Base-by-base conservation (phyloP, 1,284 basidiomycete species). In the Heterobasidion occidentale region DNA sequence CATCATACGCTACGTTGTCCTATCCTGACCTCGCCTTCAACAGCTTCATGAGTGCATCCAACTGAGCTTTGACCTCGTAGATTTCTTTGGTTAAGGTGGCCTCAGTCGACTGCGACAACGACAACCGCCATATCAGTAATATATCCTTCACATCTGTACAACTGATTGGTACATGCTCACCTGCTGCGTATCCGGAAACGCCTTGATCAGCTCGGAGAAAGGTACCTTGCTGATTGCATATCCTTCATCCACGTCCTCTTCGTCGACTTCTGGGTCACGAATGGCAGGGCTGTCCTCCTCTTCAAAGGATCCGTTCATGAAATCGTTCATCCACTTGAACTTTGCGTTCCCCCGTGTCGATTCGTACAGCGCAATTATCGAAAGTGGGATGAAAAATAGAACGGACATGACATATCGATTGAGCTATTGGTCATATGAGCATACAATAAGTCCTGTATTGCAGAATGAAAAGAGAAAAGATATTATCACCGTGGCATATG, bases 311-410 rank as follows among this genome's bases (percentile, higher is more conserved):
- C 81, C 74, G 55, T 74, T 67, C 58, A 90, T 77, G 81, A 90
- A 89, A 60, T 80, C 81, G 47, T 79, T 78, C 67, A 89, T 71
- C 81, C 90, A 87, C 11, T 73, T 71, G 61, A 83, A 79, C 57
- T 79, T 79, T 46, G 69, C 68, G 7, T 70, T 65, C 57, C 79
- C 67, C 55, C 84, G 65, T 9, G 78, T 74, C 3, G 87, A 78
- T 71, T 97, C 94, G 66, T 78, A 90, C 20, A 94, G 63, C 0
- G 91, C 89, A 62, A 97, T 90, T 14, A 77, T 46, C 3, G 77
- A 72, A 38, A 97, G 75, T 0, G 93, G 92, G 46, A 93, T 60
- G 71, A 88, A 90, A 76, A 97, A 96, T 15, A 96, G 60, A 45
- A 79, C 62, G 15, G 74, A 70, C 92, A 98, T 94, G 53, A 92